A percentile compares a stretch with the other conserved stretches of the same genome.
phyloP scores from a whole-genome alignment of 2,329 filamentous ascomycete species.

The Shiraia sp. region DNA sequence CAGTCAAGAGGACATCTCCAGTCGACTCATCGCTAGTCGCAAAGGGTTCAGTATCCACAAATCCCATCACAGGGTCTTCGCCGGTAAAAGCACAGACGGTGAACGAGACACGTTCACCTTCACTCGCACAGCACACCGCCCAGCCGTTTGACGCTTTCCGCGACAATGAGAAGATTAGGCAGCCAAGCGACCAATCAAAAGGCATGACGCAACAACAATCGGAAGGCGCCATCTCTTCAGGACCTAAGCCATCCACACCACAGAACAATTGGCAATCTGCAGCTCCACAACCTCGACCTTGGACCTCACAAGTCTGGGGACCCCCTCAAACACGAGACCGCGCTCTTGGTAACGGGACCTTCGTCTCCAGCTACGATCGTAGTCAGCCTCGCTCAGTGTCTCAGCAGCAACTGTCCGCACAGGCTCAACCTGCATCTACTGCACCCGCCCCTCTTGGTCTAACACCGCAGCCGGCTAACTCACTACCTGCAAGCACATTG shows the following conservation, averaged over 20 bases:
- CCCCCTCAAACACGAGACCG: slow-evolving; percentile 68
- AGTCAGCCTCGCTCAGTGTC: slow-evolving; percentile 48
- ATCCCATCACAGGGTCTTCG: slow-evolving; percentile 20
- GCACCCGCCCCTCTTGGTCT: slow-evolving; percentile 28
- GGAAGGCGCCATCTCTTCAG: slow-evolving; percentile 18
- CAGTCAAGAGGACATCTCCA: slow-evolving; percentile 45
- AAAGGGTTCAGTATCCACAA: slow-evolving; percentile 14
- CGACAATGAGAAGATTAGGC: slow-evolving; percentile 22
- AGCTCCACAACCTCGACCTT: slow-evolving; percentile 29
- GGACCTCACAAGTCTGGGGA: slow-evolving; percentile 69
- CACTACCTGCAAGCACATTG: slow-evolving; percentile 20
- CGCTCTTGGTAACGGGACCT: slow-evolving; percentile 77
- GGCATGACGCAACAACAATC: slow-evolving; percentile 19
- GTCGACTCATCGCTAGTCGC: slow-evolving; percentile 11
- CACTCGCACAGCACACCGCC: slow-evolving; percentile 19
- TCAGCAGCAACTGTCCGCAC: slow-evolving; percentile 32
- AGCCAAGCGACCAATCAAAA: slow-evolving; percentile 20
- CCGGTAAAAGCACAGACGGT: slow-evolving; percentile 26
- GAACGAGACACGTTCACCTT: slow-evolving; percentile 20
- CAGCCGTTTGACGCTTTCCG: slow-evolving; percentile 24
- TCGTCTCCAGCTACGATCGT: slow-evolving; percentile 64
- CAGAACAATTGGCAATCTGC: slow-evolving; percentile 32
- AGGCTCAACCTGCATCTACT: slow-evolving; percentile 26
- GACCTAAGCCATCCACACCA: slow-evolving; percentile 30
- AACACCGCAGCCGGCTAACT: slow-evolving; percentile 17